phyloP scores from a whole-genome alignment of 2,329 filamentous ascomycete species.

The Arthroderma sp. region DNA sequence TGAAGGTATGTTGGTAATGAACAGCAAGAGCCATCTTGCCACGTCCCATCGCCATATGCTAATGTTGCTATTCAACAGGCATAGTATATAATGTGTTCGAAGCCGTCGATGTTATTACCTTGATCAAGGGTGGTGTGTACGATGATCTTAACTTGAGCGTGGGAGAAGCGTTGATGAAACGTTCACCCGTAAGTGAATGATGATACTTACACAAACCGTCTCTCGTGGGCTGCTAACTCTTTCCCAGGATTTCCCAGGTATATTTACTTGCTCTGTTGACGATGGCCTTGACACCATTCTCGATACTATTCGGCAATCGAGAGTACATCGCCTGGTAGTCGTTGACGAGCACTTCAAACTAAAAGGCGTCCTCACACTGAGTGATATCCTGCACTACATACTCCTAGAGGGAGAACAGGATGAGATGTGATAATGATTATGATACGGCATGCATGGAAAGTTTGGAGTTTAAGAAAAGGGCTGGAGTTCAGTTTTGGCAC shows the following conservation, averaged over 20 bases:
- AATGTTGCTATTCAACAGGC: slow-evolving; percentile 26
- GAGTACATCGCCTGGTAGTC: slow-evolving; percentile 84
- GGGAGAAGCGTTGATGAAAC: slow-evolving; percentile 75
- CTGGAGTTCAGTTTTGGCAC: too few relatives aligned
- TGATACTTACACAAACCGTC: background rate
- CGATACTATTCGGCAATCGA: slow-evolving; percentile 86
- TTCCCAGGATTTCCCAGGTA: slow-evolving; percentile 70
- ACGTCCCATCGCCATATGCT: background rate
- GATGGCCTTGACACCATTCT: slow-evolving; percentile 93
- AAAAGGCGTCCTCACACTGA: slow-evolving; percentile 80
- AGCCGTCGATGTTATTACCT: slow-evolving; percentile 88
- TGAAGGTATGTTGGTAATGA: slow-evolving; percentile 28
- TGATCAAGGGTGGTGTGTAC: slow-evolving; percentile 86
- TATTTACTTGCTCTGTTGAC: slow-evolving; percentile 86
- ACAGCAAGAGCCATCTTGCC: background rate
- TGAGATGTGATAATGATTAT: slow-evolving; percentile 22
- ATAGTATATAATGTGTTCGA: slow-evolving; percentile 91
- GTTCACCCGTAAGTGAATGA: slow-evolving; percentile 50
- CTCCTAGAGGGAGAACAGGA: slow-evolving; percentile 65
- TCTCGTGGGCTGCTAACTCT: background rate
- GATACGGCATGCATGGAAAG: slow-evolving; percentile 5
- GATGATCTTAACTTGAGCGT: slow-evolving; percentile 79
- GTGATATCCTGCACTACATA: slow-evolving; percentile 92
- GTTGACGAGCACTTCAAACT: slow-evolving; percentile 81
- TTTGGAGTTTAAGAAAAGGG: too few relatives aligned